These are phyloP conservation scores for Geranomyces variabilis DNA, from an alignment of 192 early-diverging fungal genomes.

Conservation along the genomic window DNA sequence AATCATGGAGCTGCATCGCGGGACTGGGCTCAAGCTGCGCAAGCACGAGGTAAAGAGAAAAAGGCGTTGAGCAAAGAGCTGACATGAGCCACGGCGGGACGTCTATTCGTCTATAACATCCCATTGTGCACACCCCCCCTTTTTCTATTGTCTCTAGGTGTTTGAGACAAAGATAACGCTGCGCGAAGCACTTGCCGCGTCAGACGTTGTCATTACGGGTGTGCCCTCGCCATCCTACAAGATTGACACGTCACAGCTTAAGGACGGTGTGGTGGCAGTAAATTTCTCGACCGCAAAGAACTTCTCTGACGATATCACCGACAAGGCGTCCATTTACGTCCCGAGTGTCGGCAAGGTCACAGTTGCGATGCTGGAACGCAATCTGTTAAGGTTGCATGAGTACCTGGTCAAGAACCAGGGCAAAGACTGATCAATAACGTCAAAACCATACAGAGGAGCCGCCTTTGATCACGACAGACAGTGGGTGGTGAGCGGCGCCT, in stretches of 20 bases:
- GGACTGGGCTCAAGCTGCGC: constrained; percentile 42
- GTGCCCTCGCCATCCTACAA: constrained; percentile 90
- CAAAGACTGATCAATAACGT: neutral
- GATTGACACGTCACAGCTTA: constrained; percentile 80
- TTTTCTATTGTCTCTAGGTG: constrained; percentile 49
- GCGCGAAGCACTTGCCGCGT: constrained; percentile 80
- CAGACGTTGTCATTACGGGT: constrained; percentile 97
- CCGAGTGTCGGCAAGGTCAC: constrained; percentile 98
- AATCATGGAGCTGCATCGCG: constrained; percentile 67
- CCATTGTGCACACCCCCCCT: neutral
- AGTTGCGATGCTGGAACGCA: constrained; percentile 97
- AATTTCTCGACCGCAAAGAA: constrained; percentile 98
- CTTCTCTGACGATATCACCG: constrained; percentile 91
- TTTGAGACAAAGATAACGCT: constrained; percentile 70
- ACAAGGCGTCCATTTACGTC: constrained; percentile 94
- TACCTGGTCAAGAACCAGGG: constrained; percentile 36
- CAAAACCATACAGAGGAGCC: neutral
- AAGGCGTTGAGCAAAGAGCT: no score
- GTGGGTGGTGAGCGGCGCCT: no score
- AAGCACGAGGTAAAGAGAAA: constrained; percentile 47
- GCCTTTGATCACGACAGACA: no score
- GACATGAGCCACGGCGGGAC: no score
- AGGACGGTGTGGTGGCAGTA: constrained; percentile 96
- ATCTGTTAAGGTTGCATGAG: constrained; percentile 78
- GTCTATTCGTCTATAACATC: no score